These are phyloP conservation scores for Penicillium robsamsonii DNA, from an alignment of 495 filamentous ascomycete species.

Conservation along the genomic window DNA sequence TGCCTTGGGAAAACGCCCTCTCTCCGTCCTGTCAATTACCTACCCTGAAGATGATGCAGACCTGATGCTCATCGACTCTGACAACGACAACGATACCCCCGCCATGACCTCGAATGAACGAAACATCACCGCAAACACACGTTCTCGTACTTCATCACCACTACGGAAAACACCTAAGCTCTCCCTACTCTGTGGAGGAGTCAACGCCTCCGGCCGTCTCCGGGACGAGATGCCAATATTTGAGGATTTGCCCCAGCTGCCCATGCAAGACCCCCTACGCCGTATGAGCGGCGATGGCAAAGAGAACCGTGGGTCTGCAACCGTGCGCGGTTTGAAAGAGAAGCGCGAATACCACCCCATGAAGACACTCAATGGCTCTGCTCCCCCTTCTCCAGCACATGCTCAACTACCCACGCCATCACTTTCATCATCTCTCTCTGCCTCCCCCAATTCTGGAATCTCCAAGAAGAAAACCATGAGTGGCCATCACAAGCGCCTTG, in stretches of 20 bases:
- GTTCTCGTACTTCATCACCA: conserved; percentile 12
- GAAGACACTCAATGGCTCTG: conserved; percentile 2
- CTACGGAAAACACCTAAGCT: conserved; percentile 34
- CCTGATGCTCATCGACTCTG: conserved; percentile 31
- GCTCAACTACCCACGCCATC: background rate
- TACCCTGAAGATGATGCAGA: conserved; percentile 27
- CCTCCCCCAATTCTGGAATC: conserved; percentile 14
- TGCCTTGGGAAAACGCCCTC: conserved; percentile 40
- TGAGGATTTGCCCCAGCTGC: conserved; percentile 35
- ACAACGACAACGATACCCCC: conserved; percentile 19
- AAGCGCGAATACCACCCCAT: conserved; percentile 3
- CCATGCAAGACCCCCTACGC: conserved; percentile 16
- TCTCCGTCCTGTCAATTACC: conserved; percentile 39
- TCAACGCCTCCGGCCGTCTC: conserved; percentile 28
- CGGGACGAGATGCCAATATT: conserved; percentile 40
- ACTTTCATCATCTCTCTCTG: conserved; percentile 12
- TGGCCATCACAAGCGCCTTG: conserved; percentile 27
- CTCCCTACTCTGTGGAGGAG: conserved; percentile 23
- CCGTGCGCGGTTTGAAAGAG: conserved; percentile 15
- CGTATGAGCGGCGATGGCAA: conserved; percentile 33
- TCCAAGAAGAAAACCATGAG: conserved; percentile 22
- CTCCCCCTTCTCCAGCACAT: background rate
- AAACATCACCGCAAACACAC: conserved; percentile 43
- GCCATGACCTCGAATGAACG: conserved; percentile 33
- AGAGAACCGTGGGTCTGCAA: conserved; percentile 29